Evolutionary conservation across 495 filamentous ascomycete species (phyloP).

Genomic region (Jackrogersella multiformis): DNA sequence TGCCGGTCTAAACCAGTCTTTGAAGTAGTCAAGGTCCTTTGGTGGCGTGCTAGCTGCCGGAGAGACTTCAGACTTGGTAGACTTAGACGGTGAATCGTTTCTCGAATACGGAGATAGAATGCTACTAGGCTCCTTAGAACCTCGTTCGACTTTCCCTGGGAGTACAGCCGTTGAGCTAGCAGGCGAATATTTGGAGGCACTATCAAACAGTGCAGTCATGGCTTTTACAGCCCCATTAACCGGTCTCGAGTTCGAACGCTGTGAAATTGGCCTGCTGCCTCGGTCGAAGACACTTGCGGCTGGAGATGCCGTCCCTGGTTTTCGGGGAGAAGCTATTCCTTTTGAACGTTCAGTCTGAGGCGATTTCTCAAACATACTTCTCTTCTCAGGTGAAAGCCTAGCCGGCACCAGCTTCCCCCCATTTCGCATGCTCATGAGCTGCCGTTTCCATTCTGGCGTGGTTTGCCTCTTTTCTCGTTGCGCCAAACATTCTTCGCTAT

Average conservation of each 20-base stretch:
- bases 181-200: constrained; percentile 32
- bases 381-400: constrained; percentile 24
- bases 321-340: no score
- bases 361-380: constrained; percentile 10
- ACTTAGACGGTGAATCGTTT: constrained; percentile 21
- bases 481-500: constrained; percentile 21
- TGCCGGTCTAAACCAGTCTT: not conserved
- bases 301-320: not conserved
- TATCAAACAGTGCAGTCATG: constrained; percentile 57
- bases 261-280: constrained; percentile 1
- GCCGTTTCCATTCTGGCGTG: constrained; percentile 24
- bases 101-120: constrained; percentile 43
- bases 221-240: constrained; percentile 52
- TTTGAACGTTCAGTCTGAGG: not conserved
- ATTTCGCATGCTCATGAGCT: not conserved
- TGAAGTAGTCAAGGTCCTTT: not conserved
- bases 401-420: constrained; percentile 3
- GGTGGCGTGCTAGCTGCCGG: constrained; percentile 1
- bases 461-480: not conserved
- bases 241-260: constrained; percentile 36
- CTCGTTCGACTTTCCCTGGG: not conserved
- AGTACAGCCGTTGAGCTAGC: not conserved
- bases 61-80: not conserved
- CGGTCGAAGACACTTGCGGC: constrained; percentile 9
- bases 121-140: constrained; percentile 28